These are phyloP conservation scores for Penicillium occitanis DNA, from an alignment of 2,329 filamentous ascomycete genomes.

Conservation along the genomic window DNA sequence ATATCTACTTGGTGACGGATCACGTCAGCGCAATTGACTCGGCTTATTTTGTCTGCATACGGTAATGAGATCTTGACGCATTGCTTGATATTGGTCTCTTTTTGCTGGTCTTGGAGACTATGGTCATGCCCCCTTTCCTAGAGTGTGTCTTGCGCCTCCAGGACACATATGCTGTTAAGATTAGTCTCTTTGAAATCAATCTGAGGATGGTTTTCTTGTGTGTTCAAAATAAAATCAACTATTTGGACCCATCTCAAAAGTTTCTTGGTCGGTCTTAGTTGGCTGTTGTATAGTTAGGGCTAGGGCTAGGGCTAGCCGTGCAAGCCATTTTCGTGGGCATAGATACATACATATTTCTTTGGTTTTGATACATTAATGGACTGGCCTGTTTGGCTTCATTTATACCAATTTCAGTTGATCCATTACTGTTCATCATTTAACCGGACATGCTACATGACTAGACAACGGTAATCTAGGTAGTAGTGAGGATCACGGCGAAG, in stretches of 20 bases:
- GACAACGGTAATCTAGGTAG: neutral
- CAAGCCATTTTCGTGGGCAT: neutral
- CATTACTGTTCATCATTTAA: neutral
- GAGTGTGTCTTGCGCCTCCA: neutral
- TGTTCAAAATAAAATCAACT: neutral
- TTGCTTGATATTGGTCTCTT: neutral
- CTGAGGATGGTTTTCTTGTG: neutral
- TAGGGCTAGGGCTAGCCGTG: constrained; percentile 2
- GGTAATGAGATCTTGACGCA: neutral
- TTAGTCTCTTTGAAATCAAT: neutral
- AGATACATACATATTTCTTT: neutral
- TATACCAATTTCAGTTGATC: neutral
- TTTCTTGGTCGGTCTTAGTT: neutral
- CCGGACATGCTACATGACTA: neutral
- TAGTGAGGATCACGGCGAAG: neutral
- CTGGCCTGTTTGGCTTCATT: neutral
- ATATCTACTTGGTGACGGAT: constrained; percentile 34
- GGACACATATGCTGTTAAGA: neutral
- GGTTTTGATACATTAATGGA: neutral
- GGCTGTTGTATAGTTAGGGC: neutral
- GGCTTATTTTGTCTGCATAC: neutral
- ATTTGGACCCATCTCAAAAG: neutral
- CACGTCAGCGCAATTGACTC: constrained; percentile 25
- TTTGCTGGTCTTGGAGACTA: neutral
- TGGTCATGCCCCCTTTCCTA: neutral